These are phyloP conservation scores for Sparassis latifolia DNA, from an alignment of 1,284 basidiomycete species.

Conservation along the genomic window DNA sequence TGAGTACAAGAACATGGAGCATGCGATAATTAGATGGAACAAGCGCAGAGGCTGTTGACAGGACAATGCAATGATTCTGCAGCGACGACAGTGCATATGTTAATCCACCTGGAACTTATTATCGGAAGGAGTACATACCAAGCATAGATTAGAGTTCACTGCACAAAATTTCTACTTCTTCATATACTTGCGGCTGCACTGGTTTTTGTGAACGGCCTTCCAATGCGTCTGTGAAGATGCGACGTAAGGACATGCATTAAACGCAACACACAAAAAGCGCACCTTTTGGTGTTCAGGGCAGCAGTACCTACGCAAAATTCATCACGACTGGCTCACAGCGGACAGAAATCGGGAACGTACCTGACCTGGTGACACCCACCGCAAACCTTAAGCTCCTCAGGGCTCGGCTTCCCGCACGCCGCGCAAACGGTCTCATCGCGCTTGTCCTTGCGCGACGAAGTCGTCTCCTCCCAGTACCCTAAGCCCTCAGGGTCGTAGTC, in stretches of 20 bases:
- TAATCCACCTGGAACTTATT: neutral
- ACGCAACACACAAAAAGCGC: neutral
- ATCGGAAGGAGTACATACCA: neutral
- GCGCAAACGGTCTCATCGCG: constrained; percentile 19
- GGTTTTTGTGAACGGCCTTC: constrained; percentile 9
- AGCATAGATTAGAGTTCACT: no score
- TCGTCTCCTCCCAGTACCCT: constrained; percentile 20
- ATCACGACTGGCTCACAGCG: neutral
- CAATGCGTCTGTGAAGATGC: constrained; percentile 5
- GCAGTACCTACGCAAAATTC: constrained; percentile 10
- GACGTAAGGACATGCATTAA: neutral
- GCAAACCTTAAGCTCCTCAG: constrained; percentile 19
- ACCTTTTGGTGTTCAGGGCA: constrained; percentile 20
- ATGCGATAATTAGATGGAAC: no score
- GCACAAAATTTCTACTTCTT: neutral
- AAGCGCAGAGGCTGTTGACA: no score
- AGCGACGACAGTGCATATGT: neutral
- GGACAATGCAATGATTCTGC: no score
- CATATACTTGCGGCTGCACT: constrained; percentile 3
- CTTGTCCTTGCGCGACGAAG: constrained; percentile 13
- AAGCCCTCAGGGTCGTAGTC: constrained; percentile 7
- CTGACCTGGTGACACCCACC: constrained; percentile 19
- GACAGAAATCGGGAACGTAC: neutral
- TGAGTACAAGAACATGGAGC: neutral
- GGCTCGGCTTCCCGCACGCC: constrained; percentile 22